These are phyloP conservation scores for Phialemonium atrogriseum DNA, from an alignment of 2,329 filamentous ascomycete genomes.

Conservation along the genomic window DNA sequence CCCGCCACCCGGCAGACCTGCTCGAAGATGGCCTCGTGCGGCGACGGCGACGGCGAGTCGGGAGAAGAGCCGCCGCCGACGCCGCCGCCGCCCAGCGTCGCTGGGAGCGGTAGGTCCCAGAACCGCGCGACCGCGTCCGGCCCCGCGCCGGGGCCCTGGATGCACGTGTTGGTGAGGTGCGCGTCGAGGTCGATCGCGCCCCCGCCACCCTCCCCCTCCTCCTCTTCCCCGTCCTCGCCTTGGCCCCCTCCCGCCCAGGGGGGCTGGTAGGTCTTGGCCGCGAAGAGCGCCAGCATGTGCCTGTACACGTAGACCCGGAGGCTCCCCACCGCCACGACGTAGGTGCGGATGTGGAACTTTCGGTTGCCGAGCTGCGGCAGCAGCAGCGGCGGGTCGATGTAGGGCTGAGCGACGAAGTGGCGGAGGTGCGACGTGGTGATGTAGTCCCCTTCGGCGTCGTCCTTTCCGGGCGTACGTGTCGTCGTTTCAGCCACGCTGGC, in stretches of 20 bases:
- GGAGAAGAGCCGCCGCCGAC: no score
- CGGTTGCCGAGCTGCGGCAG: conserved; percentile 52
- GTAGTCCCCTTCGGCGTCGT: conserved; percentile 32
- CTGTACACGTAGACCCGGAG: conserved; percentile 80
- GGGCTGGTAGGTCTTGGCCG: conserved; percentile 60
- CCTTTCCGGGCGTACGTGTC: conserved; percentile 19
- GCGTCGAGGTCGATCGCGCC: conserved; percentile 50
- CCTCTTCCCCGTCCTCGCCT: conserved; percentile 28
- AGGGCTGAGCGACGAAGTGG: conserved; percentile 93
- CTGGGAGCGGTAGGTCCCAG: conserved; percentile 50
- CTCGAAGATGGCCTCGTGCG: conserved; percentile 55
- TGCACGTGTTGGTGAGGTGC: conserved; percentile 92
- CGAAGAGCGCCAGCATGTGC: conserved; percentile 90
- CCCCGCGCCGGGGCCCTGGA: conserved; percentile 51
- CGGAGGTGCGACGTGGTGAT: conserved; percentile 86
- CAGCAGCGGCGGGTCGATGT: conserved; percentile 82
- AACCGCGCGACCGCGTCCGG: conserved; percentile 64
- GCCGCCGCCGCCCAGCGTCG: conserved; percentile 1
- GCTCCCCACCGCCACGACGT: conserved; percentile 73
- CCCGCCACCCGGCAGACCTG: conserved; percentile 69
- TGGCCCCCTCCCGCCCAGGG: conserved; percentile 39
- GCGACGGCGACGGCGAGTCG: conserved; percentile 24
- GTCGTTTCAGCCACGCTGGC: conserved; percentile 21
- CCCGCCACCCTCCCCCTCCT: conserved; percentile 18
- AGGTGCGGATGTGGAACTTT: conserved; percentile 94